Conservation (phyloP, 78 protist genomes). For the Paulinella micropora region DNA sequence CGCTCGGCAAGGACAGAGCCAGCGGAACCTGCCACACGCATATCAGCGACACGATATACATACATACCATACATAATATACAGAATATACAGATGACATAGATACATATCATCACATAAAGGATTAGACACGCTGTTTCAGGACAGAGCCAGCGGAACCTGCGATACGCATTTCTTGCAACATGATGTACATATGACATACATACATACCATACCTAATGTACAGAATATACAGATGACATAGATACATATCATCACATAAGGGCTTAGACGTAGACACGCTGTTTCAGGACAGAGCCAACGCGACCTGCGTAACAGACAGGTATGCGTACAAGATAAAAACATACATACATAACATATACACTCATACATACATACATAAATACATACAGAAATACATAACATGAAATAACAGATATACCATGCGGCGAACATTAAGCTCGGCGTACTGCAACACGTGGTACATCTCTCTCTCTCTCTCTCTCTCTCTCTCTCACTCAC, state of each 20-base stretch:
- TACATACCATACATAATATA: neutral
- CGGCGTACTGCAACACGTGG: slow-evolving; percentile 55
- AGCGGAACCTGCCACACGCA: slow-evolving; percentile 81
- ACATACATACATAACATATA: too few relatives aligned
- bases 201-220: neutral
- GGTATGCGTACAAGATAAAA: too few relatives aligned
- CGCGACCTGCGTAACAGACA: too few relatives aligned
- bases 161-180: slow-evolving; percentile 43
- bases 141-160: slow-evolving; percentile 87
- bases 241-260: neutral
- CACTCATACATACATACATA: neutral
- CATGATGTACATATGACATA: neutral
- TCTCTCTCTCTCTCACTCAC: too few relatives aligned
- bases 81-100: neutral
- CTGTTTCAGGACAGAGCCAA: too few relatives aligned
- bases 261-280: neutral
- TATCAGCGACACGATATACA: neutral
- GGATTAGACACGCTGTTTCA: slow-evolving; percentile 70
- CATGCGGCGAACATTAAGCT: neutral
- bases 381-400: neutral
- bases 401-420: neutral
- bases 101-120: neutral
- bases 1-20: slow-evolving; percentile 69
- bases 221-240: neutral
- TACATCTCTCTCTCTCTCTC: slow-evolving; percentile 68